A percentile compares a stretch with the other conserved stretches of the same genome.
phyloP scores from a whole-genome alignment of 108 stramenopile species.

The Cyclotella atomus region DNA sequence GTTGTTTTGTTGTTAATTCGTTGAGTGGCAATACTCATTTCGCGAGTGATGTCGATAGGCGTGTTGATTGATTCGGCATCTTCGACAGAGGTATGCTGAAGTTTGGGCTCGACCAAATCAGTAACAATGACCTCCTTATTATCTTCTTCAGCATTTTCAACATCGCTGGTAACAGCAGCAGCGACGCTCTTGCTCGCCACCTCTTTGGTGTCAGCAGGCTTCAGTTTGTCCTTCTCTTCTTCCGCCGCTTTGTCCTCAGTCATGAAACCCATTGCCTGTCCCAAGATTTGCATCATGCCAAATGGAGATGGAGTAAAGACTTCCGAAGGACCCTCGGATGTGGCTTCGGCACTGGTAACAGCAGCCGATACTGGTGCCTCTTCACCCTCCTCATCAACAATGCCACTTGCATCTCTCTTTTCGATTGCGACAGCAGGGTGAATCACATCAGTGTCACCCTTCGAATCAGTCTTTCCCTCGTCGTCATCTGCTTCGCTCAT shows the following conservation, averaged over 20 bases:
- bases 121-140: too few species aligned
- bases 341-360: background rate
- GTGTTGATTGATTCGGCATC: background rate
- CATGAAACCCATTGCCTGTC: background rate
- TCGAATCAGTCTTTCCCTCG: background rate
- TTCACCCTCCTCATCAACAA: too few species aligned
- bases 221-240: too few species aligned
- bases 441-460: too few species aligned
- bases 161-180: background rate
- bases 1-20: background rate
- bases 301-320: too few species aligned
- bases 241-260: background rate
- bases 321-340: too few species aligned
- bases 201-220: background rate
- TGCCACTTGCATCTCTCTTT: background rate
- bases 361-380: background rate
- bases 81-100: background rate
- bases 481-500: background rate
- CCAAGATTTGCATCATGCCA: too few species aligned
- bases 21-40: conserved; percentile 6
- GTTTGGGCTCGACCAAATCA: too few species aligned
- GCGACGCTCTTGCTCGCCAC: background rate
- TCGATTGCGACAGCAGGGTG: background rate
- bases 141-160: background rate
- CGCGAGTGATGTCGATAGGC: conserved; percentile 3